These are phyloP conservation scores for Neoboletus brunneissimus DNA, from an alignment of 768 basidiomycete species.

Conservation along the genomic window DNA sequence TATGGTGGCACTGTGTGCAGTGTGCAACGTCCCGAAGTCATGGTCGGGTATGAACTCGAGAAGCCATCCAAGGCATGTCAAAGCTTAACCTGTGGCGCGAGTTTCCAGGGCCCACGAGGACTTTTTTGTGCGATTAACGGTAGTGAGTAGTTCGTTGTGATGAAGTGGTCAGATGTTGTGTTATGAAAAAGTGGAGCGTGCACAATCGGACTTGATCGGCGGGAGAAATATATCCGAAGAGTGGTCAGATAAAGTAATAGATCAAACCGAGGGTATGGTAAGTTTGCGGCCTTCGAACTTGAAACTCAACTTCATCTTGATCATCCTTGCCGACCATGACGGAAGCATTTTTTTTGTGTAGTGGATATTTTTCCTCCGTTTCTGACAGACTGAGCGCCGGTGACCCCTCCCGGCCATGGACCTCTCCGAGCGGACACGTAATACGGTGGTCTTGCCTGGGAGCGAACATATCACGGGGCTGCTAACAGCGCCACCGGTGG, in stretches of 20 bases:
- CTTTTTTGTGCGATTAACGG: conserved; percentile 8
- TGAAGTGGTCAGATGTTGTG: not conserved
- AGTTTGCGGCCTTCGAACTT: conserved; percentile 32
- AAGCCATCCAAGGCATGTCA: not conserved
- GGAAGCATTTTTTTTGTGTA: conserved; percentile 24
- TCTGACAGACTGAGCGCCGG: conserved; percentile 21
- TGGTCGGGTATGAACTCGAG: not conserved
- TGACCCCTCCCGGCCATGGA: not conserved
- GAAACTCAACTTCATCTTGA: conserved; percentile 32
- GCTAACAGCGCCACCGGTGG: conserved; percentile 2
- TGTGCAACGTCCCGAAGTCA: too few species aligned
- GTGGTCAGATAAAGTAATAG: conserved; percentile 31
- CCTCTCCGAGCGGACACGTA: conserved; percentile 20
- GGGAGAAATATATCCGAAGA: conserved; percentile 28
- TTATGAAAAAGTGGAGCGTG: conserved; percentile 10
- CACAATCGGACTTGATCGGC: conserved; percentile 36
- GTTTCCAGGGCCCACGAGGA: not conserved
- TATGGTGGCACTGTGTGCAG: not conserved
- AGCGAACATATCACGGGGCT: not conserved
- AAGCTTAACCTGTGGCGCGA: not conserved
- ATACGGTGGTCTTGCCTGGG: conserved; percentile 11
- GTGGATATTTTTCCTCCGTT: conserved; percentile 25
- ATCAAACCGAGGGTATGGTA: conserved; percentile 27
- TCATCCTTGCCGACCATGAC: conserved; percentile 32
- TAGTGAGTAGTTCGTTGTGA: conserved; percentile 17